Evolutionary conservation across 768 basidiomycete species (phyloP).

Genomic region (Podaxis rugospora): DNA sequence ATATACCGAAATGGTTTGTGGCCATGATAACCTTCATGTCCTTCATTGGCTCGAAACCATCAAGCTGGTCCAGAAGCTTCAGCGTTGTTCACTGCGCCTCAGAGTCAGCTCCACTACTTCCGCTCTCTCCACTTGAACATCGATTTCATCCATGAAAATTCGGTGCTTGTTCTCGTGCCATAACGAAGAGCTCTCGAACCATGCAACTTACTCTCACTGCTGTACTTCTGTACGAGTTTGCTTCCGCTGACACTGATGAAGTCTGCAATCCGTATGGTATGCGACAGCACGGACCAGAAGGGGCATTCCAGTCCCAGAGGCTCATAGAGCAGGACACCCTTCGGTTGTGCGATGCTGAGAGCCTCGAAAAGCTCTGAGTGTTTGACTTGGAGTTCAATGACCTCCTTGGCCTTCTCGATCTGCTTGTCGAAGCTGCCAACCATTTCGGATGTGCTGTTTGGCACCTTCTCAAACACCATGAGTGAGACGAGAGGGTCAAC

Average conservation of each 20-base stretch:
- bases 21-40: conserved; percentile 98
- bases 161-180: conserved; percentile 96
- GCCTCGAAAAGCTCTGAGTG: conserved; percentile 96
- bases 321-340: conserved; percentile 93
- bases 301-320: conserved; percentile 96
- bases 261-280: conserved; percentile 96
- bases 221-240: conserved; percentile 97
- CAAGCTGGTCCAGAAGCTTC: conserved; percentile 83
- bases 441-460: conserved; percentile 99
- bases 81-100: conserved; percentile 91
- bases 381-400: conserved; percentile 95
- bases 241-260: conserved; percentile 95
- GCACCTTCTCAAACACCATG: conserved; percentile 99
- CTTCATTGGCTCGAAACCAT: conserved; percentile 94
- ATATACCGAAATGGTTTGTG: conserved; percentile 87
- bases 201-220: conserved; percentile 92
- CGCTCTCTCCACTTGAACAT: conserved; percentile 90
- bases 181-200: conserved; percentile 97
- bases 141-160: conserved; percentile 99
- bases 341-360: conserved; percentile 94
- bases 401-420: conserved; percentile 96
- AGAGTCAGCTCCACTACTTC: conserved; percentile 82
- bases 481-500: conserved; percentile 96
- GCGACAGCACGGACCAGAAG: conserved; percentile 93
- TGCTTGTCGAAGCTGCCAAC: conserved; percentile 98